Evolutionary conservation across 2,329 filamentous ascomycete species (phyloP).

Genomic region (Diaporthe ampelina): DNA sequence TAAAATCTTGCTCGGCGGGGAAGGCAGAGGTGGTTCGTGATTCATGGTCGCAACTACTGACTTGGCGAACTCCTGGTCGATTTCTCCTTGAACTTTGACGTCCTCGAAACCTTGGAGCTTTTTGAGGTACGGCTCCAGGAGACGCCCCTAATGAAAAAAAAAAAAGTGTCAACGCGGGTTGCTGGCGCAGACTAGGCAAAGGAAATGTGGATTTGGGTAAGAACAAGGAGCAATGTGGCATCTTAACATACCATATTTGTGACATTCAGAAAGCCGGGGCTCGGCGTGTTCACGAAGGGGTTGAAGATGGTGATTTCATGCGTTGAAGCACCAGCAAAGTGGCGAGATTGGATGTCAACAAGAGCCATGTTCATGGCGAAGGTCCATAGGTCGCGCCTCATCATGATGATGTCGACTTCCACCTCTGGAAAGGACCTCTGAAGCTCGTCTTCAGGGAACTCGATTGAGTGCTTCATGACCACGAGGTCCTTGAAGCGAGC

Average conservation of each 20-base stretch:
- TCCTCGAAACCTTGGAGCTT: background rate
- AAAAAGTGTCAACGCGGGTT: background rate
- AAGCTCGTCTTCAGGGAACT: background rate
- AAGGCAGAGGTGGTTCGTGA: accelerated
- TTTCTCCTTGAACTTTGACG: background rate
- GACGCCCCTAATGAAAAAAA: background rate
- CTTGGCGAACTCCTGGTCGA: background rate
- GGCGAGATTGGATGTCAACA: background rate
- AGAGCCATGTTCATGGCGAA: background rate
- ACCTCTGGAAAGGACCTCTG: accelerated
- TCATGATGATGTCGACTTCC: background rate
- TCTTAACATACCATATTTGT: background rate
- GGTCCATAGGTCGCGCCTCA: background rate
- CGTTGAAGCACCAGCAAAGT: background rate
- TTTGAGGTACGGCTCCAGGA: background rate
- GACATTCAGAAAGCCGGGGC: background rate
- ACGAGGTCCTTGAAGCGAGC: background rate
- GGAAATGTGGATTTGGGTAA: no score
- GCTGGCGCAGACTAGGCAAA: no score
- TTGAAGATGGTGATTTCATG: background rate
- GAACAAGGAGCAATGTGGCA: no score
- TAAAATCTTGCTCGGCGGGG: background rate
- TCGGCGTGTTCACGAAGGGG: background rate
- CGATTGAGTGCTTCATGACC: background rate
- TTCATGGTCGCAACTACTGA: background rate